Evolutionary conservation across 345 rosid species (phyloP), one percentile per base, ranked within the genome.

Genomic region (Noccaea bulbosa): DNA sequence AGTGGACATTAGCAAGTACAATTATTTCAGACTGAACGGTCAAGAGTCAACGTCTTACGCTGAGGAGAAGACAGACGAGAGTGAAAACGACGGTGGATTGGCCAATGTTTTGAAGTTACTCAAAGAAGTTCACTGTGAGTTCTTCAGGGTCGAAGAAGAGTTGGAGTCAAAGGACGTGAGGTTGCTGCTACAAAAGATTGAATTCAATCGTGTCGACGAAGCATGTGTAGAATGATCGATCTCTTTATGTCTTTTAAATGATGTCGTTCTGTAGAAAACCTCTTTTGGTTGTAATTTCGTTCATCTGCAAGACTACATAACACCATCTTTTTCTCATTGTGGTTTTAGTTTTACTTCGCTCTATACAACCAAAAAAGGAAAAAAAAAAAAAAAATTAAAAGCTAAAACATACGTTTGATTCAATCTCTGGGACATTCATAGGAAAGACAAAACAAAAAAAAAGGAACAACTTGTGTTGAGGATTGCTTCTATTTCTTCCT

Each of bases 31-130:
- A 80, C 86, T 85, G 83, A 69, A 45, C 12, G 1, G 24, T 7
- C 30, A 24, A 44, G 12, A 12, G 6, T 47, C 5, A 4, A 47
- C 35, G 16, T 14, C 90, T 83, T 87, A 67, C 80, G 73, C 86
- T 74, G 69, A 52, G 38, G 80, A 78, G 78, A 11, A 84, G 80
- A 80, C 81, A 78, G 47, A 83, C 82, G 16, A 80, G 79, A 67
- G 82, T 74, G 82, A 70, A 65, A 53, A 5, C 39, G 27, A 82
- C 71, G 69, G 70, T 71, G 38, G 53, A 8, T 10, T 85, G 81
- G 59, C 79, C 74, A 56, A 71, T 81, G 57, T 76, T 81, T 51
- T 81, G 83, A 15, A 81, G 75, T 3, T 72, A 54, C 56, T 72
- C 49, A 63, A 15, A 22, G 24, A 54, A 34, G 34, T 72, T 54